Base-by-base conservation (phyloP, 208 protist species). In the Wallacemonas sp. region DNA sequence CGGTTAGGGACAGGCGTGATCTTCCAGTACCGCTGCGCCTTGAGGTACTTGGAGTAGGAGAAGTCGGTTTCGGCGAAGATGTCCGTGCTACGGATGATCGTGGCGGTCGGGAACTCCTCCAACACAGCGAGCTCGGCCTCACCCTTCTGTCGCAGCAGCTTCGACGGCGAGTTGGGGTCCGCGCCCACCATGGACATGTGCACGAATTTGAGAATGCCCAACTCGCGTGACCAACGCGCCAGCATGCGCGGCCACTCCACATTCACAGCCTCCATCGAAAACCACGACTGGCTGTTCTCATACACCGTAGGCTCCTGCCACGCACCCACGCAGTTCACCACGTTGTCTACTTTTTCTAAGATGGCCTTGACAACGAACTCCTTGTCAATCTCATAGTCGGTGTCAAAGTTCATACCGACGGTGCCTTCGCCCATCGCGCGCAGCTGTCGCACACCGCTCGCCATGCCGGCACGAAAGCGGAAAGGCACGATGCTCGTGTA, bases 221-320 rank as follows among this genome's bases (percentile, higher is more conserved):
- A 61, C 76, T 95, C 90, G 24, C 90, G 84, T 21, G 72, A 88
- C 87, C 90, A 95, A 48, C 87, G 85, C 26, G 90, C 90, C 37
- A 95, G 72, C 87, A 95, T 91, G 46, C 90, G 87, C 41, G 90
- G 90, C 85, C 87, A 95, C 78, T 95, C 87, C 39, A 95, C 90
- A 60, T 95, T 95, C 48, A 95, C 80, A 22, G 86, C 86, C 71
- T 93, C 90, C 87, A 92, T 95, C 15, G 87, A 92, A 60, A 92
- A 95, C 90, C 90, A 95, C 38, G 87, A 95, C 67, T 95, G 87
- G 53, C 90, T 92, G 63, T 95, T 83, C 66, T 93, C 84, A 63
- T 95, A 95, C 55, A 83, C 73, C 27, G 83, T 62, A 13, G 90
- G 90, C 75, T 95, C 86, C 77, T 95, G 90, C 87, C 86, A 95